Evolutionary conservation across 208 protist species (phyloP).

Genomic region (Borovskyia barvae): DNA sequence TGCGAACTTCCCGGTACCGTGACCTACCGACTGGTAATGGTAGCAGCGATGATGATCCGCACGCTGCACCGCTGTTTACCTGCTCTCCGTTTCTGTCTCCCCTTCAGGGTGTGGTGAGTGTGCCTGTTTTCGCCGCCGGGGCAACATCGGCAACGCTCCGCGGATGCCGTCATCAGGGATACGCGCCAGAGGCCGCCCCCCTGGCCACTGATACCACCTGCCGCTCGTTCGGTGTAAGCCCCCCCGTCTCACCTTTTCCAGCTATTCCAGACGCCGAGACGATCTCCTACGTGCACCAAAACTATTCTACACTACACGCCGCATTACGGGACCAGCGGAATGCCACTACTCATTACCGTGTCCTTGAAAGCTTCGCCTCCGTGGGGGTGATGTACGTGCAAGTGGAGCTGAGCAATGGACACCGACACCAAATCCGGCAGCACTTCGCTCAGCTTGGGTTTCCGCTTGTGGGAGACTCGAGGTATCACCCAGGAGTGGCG

Average conservation of each 20-base stretch:
- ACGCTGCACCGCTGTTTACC: constrained; percentile 15
- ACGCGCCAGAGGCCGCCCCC: no score
- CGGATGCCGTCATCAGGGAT: background rate
- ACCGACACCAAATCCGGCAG: constrained; percentile 84
- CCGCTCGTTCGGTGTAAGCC: no score
- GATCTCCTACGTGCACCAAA: constrained; percentile 1
- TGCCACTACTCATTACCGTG: constrained; percentile 59
- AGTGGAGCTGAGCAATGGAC: constrained; percentile 53
- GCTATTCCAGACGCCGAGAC: no score
- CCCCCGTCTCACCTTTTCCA: no score
- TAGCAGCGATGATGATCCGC: background rate
- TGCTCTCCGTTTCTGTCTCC: constrained; percentile 21
- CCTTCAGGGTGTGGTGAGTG: constrained; percentile 1
- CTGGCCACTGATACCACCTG: no score
- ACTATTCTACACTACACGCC: constrained; percentile 10
- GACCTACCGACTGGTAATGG: background rate
- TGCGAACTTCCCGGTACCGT: background rate
- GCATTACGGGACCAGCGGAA: constrained; percentile 36
- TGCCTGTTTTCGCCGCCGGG: constrained; percentile 20
- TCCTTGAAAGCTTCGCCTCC: constrained; percentile 58
- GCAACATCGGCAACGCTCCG: constrained; percentile 4
- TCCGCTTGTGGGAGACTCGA: constrained; percentile 66
- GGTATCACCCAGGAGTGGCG: constrained; percentile 40
- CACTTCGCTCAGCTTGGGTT: constrained; percentile 66
- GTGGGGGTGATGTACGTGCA: constrained; percentile 62